phyloP scores from a whole-genome alignment of 2,329 filamentous ascomycete species.

The Cordyceps tenuipes region DNA sequence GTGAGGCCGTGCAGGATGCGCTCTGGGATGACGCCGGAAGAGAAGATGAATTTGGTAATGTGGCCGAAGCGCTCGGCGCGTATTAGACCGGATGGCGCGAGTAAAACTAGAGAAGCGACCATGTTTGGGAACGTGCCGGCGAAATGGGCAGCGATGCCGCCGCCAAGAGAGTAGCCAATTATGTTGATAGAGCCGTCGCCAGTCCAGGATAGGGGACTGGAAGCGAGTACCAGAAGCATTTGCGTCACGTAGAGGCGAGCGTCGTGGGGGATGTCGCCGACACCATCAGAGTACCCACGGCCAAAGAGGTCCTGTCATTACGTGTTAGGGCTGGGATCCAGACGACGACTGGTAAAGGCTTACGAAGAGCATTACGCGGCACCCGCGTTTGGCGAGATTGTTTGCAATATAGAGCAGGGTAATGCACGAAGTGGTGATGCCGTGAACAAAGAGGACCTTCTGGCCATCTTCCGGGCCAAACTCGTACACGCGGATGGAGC shows the following conservation, averaged over 20 bases:
- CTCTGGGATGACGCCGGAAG: conserved; percentile 46
- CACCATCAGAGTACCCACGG: conserved; percentile 57
- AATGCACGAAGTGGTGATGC: conserved; percentile 75
- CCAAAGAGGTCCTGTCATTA: conserved; percentile 55
- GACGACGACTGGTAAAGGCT: conserved; percentile 14
- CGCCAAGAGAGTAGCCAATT: conserved; percentile 75
- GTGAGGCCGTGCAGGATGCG: conserved; percentile 41
- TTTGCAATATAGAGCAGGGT: conserved; percentile 60
- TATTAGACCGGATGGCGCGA: conserved; percentile 74
- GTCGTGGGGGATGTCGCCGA: conserved; percentile 61
- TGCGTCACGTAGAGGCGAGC: conserved; percentile 65
- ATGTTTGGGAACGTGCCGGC: conserved; percentile 63
- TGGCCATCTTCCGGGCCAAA: conserved; percentile 67
- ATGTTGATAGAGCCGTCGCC: conserved; percentile 51
- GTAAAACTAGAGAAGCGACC: conserved; percentile 61
- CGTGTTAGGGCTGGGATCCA: neutral
- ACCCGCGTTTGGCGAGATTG: conserved; percentile 58
- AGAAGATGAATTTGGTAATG: conserved; percentile 43
- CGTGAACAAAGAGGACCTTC: conserved; percentile 72
- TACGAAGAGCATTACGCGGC: conserved; percentile 72
- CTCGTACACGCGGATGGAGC: conserved; percentile 70
- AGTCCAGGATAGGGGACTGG: conserved; percentile 62
- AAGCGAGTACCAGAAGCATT: conserved; percentile 61
- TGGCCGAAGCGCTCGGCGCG: conserved; percentile 44
- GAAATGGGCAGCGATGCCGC: conserved; percentile 68